A percentile compares a stretch with the other conserved stretches of the same genome.
phyloP scores from a whole-genome alignment of 345 rosid species.

The Corchorus olitorius region DNA sequence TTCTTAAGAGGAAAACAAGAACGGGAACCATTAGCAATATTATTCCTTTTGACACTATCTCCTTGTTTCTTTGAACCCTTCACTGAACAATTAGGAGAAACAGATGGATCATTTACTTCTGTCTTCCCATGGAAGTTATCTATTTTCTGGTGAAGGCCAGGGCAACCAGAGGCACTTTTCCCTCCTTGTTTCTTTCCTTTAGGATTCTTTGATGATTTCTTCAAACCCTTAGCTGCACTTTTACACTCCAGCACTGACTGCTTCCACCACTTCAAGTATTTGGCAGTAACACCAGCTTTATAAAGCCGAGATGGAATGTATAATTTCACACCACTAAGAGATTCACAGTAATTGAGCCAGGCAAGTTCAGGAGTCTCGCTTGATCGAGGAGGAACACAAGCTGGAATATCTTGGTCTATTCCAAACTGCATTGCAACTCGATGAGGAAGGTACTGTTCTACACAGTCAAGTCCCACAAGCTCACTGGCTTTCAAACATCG shows the following conservation, averaged over 20 bases:
- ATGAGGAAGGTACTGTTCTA: constrained; percentile 40
- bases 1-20: constrained; percentile 14
- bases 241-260: constrained; percentile 16
- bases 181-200: constrained; percentile 19
- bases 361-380: constrained; percentile 28
- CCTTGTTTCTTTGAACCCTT: constrained; percentile 12
- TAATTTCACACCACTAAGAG: constrained; percentile 28
- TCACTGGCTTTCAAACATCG: constrained; percentile 31
- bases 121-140: constrained; percentile 9
- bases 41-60: neutral
- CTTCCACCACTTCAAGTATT: constrained; percentile 54
- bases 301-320: constrained; percentile 44
- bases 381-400: constrained; percentile 22
- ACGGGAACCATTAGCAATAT: neutral
- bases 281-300: constrained; percentile 32
- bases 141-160: constrained; percentile 20
- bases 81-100: neutral
- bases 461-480: constrained; percentile 33
- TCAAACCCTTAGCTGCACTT: neutral
- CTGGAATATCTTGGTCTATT: constrained; percentile 43
- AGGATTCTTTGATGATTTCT: constrained; percentile 2
- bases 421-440: constrained; percentile 47
- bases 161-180: constrained; percentile 10
- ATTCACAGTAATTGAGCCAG: constrained; percentile 37
- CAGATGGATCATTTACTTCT: neutral